A percentile compares a stretch with the other conserved stretches of the same genome.
Evolutionary conservation across 2,329 filamentous ascomycete genomes (phyloP).

Genomic region (Ramularia endophylla): DNA sequence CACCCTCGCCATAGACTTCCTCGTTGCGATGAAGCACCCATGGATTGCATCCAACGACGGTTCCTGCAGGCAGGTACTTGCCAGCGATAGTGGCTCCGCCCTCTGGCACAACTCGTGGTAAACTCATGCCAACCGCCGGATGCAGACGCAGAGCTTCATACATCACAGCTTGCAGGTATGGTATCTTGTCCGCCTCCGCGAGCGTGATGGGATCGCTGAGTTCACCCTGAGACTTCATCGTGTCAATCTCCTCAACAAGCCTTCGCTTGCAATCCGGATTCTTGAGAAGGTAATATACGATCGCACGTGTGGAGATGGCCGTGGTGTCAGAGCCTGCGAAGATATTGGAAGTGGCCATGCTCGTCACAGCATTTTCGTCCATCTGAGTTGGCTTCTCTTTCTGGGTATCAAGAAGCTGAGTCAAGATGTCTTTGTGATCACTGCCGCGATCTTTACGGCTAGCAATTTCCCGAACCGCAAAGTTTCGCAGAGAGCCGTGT

Average conservation of each 20-base stretch:
- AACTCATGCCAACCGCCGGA: constrained; percentile 36
- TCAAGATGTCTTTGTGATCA: constrained; percentile 34
- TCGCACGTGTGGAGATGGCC: constrained; percentile 16
- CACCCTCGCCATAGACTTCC: constrained; percentile 28
- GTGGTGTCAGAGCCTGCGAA: constrained; percentile 36
- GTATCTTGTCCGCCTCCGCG: constrained; percentile 30
- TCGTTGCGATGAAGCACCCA: constrained; percentile 31
- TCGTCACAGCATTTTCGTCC: constrained; percentile 32
- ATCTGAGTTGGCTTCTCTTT: constrained; percentile 34
- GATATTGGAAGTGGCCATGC: constrained; percentile 35
- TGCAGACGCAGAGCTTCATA: constrained; percentile 42
- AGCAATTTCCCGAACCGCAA: constrained; percentile 27
- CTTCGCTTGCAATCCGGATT: constrained; percentile 26
- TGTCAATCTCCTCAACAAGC: constrained; percentile 33
- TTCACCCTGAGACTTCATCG: constrained; percentile 16
- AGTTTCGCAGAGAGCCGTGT: constrained; percentile 30
- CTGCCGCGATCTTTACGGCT: constrained; percentile 28
- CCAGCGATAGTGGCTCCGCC: constrained; percentile 34
- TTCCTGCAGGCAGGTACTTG: constrained; percentile 28
- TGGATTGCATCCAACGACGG: constrained; percentile 28
- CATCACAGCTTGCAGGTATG: constrained; percentile 41
- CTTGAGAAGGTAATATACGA: constrained; percentile 36
- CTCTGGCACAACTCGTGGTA: constrained; percentile 36
- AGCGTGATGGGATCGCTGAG: constrained; percentile 27
- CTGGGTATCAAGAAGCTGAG: constrained; percentile 32